phyloP scores from a whole-genome alignment of 345 rosid species.

The Microcos paniculata region DNA sequence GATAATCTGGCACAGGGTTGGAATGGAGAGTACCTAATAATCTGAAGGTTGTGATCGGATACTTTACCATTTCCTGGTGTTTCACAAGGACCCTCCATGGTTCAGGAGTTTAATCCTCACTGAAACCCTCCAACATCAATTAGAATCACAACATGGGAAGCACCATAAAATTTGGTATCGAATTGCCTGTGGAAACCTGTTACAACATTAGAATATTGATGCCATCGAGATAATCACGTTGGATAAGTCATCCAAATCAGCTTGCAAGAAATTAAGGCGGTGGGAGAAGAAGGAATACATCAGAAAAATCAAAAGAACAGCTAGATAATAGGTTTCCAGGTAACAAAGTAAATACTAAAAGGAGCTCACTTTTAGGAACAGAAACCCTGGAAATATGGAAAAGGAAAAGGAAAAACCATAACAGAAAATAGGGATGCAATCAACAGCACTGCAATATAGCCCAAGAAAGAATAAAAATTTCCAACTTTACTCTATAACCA shows the following conservation, averaged over 20 bases:
- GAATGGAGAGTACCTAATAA: conserved; percentile 60
- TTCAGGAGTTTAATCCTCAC: conserved; percentile 39
- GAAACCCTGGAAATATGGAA: conserved; percentile 33
- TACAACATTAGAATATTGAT: conserved; percentile 10
- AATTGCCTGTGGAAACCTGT: conserved; percentile 19
- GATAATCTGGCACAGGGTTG: conserved; percentile 44
- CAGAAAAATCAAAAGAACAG: neutral
- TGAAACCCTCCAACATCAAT: conserved; percentile 27
- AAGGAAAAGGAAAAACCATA: conserved; percentile 17
- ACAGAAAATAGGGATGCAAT: neutral
- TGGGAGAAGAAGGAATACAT: neutral
- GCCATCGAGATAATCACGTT: conserved; percentile 1
- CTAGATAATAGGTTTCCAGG: conserved; percentile 11
- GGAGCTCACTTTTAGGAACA: conserved; percentile 31
- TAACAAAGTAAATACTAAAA: conserved; percentile 15
- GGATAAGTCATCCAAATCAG: neutral
- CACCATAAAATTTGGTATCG: conserved; percentile 8
- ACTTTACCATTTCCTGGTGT: conserved; percentile 40
- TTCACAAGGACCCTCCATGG: conserved; percentile 56
- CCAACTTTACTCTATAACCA: conserved; percentile 17
- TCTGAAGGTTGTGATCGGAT: conserved; percentile 42
- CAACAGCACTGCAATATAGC: neutral
- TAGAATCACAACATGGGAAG: conserved; percentile 23
- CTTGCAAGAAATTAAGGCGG: neutral
- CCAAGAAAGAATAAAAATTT: neutral